Evolutionary conservation across 73 alveolate species (phyloP), one percentile per base, ranked within the genome.

Genomic region (Symbiodinium natans): DNA sequence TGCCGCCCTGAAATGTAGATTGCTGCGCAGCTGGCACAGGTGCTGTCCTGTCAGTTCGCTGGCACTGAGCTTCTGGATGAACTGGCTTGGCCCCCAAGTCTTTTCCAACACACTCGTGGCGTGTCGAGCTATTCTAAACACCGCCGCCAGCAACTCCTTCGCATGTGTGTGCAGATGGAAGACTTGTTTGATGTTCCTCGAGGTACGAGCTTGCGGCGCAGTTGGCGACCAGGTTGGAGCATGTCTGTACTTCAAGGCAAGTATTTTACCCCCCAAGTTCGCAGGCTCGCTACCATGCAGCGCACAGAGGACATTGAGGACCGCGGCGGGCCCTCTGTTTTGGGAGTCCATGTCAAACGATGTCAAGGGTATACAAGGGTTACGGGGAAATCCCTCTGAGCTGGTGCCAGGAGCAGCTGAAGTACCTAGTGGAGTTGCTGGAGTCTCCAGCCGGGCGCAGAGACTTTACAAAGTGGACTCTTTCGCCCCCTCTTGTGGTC

Each of bases 151-250:
- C n/a, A n/a, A n/a, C n/a, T n/a, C n/a, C n/a, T n/a, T n/a, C n/a
- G n/a, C n/a, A n/a, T n/a, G n/a, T n/a, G n/a, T n/a, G 13, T 13
- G 59, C 59, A 46, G 59, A 6, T 46, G 59, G n/a, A n/a, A 46
- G 21, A 46, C 13, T 46, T 46, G 59, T 46, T n/a, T n/a, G n/a
- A n/a, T n/a, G 13, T 46, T 46, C 59, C 13, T 23, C 80, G 80
- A 63, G 97, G 97, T 90, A 59, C 46, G 97, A 90, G 80, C 80
- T 90, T n/a, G 97, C 97, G 11, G 97, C 97, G 4, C 82, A 85
- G 15, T 31, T 90, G 68, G 97, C 97, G 27, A 90, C 87, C 10
- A 90, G 97, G 97, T 27, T 23, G 71, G 71, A 23, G 23, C 68
- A 13, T 27, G n/a, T n/a, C n/a, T n/a, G n/a, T n/a, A n/a, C n/a